phyloP scores from a whole-genome alignment of 1,139 yeast genomes.

The Suhomyces kunorum region DNA sequence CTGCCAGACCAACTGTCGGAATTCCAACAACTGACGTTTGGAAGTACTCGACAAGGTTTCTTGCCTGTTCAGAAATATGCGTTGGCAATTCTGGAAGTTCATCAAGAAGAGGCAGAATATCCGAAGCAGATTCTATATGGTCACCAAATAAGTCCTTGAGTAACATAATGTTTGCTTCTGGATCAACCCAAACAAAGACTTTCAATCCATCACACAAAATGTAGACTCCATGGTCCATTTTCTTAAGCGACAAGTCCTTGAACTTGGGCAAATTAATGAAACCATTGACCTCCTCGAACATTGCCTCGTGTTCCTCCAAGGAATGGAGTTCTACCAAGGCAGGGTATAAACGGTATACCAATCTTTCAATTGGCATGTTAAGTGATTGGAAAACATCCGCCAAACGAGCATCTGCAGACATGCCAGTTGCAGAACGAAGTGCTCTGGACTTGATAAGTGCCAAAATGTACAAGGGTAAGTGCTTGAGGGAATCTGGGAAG shows the following conservation, averaged over 20 bases:
- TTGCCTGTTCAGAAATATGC: conserved; percentile 66
- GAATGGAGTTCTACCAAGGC: conserved; percentile 75
- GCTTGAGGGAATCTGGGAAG: conserved; percentile 78
- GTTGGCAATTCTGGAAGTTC: conserved; percentile 75
- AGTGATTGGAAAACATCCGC: conserved; percentile 57
- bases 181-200: conserved; percentile 70
- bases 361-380: conserved; percentile 56
- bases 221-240: conserved; percentile 75
- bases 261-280: conserved; percentile 54
- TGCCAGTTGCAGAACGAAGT: conserved; percentile 50
- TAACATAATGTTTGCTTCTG: conserved; percentile 65
- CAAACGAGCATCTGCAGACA: conserved; percentile 59
- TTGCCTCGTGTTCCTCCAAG: conserved; percentile 56
- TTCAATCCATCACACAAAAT: conserved; percentile 69
- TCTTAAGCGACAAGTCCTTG: conserved; percentile 46
- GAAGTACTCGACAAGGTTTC: conserved; percentile 57
- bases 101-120: conserved; percentile 52
- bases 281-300: conserved; percentile 44
- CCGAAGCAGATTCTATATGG: conserved; percentile 40
- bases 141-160: conserved; percentile 75
- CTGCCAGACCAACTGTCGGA: conserved; percentile 33
- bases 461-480: conserved; percentile 67
- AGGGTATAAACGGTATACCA: conserved; percentile 76
- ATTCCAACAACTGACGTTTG: conserved; percentile 43
- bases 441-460: conserved; percentile 71